Percentiles rank a stretch among this genome's conserved stretches.
Conservation (phyloP, 139 green algal genomes). For the Chlamydomonas eustigma region DNA sequence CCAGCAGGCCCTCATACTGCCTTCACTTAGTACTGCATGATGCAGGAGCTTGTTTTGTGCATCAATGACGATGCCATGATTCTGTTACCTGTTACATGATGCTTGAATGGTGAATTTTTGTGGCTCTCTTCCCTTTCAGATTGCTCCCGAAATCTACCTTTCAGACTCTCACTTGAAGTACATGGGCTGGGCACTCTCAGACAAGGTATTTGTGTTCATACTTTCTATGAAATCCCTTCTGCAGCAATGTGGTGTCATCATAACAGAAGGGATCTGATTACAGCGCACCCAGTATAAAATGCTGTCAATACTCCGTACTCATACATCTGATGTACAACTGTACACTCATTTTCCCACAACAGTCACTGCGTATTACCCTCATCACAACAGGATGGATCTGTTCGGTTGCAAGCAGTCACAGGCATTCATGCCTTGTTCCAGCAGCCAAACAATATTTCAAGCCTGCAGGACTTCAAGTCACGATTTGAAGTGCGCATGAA, state of each 20-base stretch:
- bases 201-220: constrained; percentile 32
- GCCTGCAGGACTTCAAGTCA: constrained; percentile 23
- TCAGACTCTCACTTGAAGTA: constrained; percentile 92
- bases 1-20: too few species aligned
- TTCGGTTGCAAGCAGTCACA: constrained; percentile 50
- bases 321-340: neutral
- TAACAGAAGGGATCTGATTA: neutral
- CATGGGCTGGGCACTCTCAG: constrained; percentile 89
- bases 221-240: neutral
- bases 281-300: neutral
- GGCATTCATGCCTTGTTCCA: constrained; percentile 59
- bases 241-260: too few species aligned
- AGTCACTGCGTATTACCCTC: neutral
- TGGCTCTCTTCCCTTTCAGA: too few species aligned
- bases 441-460: constrained; percentile 38
- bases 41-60: too few species aligned
- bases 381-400: constrained; percentile 13
- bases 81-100: too few species aligned
- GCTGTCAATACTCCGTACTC: neutral
- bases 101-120: too few species aligned
- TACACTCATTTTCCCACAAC: neutral
- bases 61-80: too few species aligned
- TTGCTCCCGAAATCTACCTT: constrained; percentile 72
- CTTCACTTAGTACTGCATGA: too few species aligned
- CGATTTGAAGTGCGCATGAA: constrained; percentile 76